Conservation (phyloP, 352 stramenopile species). For the Globisporangium ultimum region DNA sequence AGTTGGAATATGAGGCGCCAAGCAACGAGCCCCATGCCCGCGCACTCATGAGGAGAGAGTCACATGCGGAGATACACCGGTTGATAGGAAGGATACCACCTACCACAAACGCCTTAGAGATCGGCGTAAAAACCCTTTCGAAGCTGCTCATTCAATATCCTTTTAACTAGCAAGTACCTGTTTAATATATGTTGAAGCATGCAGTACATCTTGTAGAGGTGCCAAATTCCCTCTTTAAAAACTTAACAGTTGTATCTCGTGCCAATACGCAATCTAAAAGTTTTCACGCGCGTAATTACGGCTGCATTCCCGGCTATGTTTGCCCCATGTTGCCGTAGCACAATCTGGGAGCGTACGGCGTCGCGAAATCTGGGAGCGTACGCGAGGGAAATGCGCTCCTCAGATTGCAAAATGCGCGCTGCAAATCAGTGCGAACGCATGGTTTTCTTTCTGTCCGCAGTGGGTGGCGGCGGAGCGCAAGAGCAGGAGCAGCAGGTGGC, state of each 20-base stretch:
- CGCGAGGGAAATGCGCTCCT: conserved; percentile 1
- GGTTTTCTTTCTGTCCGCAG: not conserved
- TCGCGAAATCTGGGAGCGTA: conserved; percentile 10
- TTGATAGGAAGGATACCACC: too few species aligned
- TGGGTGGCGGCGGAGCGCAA: too few species aligned
- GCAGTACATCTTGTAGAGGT: too few species aligned
- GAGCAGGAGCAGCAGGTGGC: not conserved
- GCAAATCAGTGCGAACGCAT: not conserved
- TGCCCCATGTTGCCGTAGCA: not conserved
- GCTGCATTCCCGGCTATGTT: not conserved
- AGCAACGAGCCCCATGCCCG: too few species aligned
- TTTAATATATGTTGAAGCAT: not conserved
- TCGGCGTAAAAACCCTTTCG: conserved; percentile 16
- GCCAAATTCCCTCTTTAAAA: too few species aligned
- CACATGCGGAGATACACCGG: too few species aligned
- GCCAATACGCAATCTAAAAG: not conserved
- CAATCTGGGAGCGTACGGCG: not conserved
- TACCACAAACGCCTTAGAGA: too few species aligned
- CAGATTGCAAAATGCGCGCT: conserved; percentile 1
- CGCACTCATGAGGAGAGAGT: too few species aligned
- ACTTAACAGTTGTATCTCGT: too few species aligned
- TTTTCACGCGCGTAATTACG: conserved; percentile 6
- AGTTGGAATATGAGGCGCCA: conserved; percentile 22
- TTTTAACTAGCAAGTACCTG: not conserved
- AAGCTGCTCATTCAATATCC: not conserved